Conservation (phyloP, 2,329 filamentous ascomycete species). For the Cladobotryum protrusum region DNA sequence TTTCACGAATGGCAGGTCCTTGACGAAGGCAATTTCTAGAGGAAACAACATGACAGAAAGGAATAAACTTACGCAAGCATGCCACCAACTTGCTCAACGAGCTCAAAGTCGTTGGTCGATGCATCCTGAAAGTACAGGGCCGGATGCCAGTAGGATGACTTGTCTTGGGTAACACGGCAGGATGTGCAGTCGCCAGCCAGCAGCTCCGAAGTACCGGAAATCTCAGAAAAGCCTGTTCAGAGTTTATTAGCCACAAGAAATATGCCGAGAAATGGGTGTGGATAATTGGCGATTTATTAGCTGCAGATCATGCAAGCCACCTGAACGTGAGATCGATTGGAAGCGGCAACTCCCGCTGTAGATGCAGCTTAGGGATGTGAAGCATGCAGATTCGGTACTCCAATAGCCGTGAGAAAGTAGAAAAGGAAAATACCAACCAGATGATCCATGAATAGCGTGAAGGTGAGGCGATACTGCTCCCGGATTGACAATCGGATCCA, state of each 20-base stretch:
- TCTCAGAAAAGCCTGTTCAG: conserved; percentile 55
- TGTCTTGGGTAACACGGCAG: conserved; percentile 72
- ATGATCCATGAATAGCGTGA: conserved; percentile 70
- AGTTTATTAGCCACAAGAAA: conserved; percentile 13
- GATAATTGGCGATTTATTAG: neutral
- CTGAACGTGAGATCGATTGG: neutral
- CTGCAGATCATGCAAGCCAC: neutral
- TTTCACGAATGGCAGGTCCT: neutral
- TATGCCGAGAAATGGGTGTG: too few species aligned
- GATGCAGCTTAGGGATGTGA: too few species aligned
- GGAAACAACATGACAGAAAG: neutral
- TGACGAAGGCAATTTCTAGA: neutral
- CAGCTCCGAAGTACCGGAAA: conserved; percentile 53
- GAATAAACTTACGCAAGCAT: conserved; percentile 67
- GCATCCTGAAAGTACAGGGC: conserved; percentile 68
- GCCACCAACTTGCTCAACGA: conserved; percentile 70
- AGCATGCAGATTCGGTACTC: too few species aligned
- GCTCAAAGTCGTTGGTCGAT: conserved; percentile 56
- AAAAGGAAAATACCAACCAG: conserved; percentile 51
- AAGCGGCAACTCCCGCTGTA: neutral
- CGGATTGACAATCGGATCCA: conserved; percentile 70
- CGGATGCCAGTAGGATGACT: conserved; percentile 85
- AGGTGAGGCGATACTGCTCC: conserved; percentile 57
- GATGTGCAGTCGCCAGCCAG: conserved; percentile 65
- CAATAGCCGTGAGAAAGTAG: neutral